Evolutionary conservation across 441 rosid species (phyloP).

Genomic region (Euphorbia celastroides): DNA sequence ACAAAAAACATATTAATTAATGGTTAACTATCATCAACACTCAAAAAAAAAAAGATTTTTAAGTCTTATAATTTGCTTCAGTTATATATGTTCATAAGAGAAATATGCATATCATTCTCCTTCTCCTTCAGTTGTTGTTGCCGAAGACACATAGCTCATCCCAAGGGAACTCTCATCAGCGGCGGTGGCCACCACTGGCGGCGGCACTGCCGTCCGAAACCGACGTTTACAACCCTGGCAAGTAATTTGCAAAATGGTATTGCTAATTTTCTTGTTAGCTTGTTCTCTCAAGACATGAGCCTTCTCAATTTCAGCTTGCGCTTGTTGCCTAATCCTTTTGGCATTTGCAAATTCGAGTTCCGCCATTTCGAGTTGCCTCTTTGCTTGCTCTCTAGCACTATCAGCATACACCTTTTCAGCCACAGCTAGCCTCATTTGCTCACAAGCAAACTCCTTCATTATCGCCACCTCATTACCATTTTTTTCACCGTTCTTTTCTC

Average conservation of each 20-base stretch:
- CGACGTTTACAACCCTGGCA: conserved; percentile 81
- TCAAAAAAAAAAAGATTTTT: conserved; percentile 11
- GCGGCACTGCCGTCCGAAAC: conserved; percentile 40
- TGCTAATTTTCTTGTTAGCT: conserved; percentile 61
- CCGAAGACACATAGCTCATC: conserved; percentile 85
- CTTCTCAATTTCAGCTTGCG: conserved; percentile 74
- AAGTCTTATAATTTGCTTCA: neutral
- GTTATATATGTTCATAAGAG: neutral
- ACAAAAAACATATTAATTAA: neutral
- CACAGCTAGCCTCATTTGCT: conserved; percentile 64
- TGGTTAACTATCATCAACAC: conserved; percentile 14
- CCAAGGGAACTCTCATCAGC: conserved; percentile 84
- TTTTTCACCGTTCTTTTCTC: conserved; percentile 7
- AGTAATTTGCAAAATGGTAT: conserved; percentile 74
- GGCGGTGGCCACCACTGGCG: conserved; percentile 31
- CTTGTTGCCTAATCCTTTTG: conserved; percentile 76
- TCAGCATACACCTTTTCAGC: conserved; percentile 80
- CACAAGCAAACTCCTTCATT: conserved; percentile 39
- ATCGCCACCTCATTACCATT: conserved; percentile 23
- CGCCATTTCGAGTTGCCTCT: conserved; percentile 81
- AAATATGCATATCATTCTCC: conserved; percentile 23
- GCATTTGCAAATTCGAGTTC: conserved; percentile 80
- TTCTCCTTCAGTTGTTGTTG: conserved; percentile 62
- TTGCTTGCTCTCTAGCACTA: conserved; percentile 73
- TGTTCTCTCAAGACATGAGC: conserved; percentile 66